A percentile compares a stretch with the other conserved stretches of the same genome.
phyloP scores from a whole-genome alignment of 352 stramenopile species.

The Phytophthora macrochlamydospora region DNA sequence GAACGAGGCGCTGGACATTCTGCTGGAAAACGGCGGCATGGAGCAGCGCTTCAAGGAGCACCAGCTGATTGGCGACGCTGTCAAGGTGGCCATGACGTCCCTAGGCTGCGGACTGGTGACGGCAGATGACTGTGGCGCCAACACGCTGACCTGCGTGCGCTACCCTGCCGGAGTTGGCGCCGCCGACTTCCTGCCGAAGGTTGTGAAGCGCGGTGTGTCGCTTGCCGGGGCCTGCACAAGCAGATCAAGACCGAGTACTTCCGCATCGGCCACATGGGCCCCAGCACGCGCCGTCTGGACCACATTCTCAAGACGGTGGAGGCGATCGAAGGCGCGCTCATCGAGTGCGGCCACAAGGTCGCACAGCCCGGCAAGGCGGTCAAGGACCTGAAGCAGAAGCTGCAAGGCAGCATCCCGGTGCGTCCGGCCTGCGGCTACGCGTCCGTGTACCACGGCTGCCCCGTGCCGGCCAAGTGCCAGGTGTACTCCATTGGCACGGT shows the following conservation, averaged over 20 bases:
- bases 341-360: conserved; percentile 74
- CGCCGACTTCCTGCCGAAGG: conserved; percentile 76
- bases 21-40: conserved; percentile 78
- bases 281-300: conserved; percentile 73
- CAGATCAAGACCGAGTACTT: conserved; percentile 89
- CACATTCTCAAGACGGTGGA: conserved; percentile 78
- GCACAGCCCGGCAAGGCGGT: conserved; percentile 56
- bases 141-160: conserved; percentile 79
- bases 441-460: conserved; percentile 59
- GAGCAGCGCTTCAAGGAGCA: conserved; percentile 81
- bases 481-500: conserved; percentile 68
- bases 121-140: conserved; percentile 47
- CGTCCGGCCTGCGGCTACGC: conserved; percentile 49
- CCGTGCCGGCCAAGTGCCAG: conserved; percentile 73
- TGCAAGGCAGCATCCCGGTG: conserved; percentile 57
- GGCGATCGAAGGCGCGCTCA: conserved; percentile 71
- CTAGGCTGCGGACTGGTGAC: conserved; percentile 71
- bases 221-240: conserved; percentile 78
- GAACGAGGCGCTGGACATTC: conserved; percentile 67
- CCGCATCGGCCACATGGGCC: conserved; percentile 85
- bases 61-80: conserved; percentile 51
- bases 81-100: conserved; percentile 73
- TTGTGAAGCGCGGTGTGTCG: conserved; percentile 71
- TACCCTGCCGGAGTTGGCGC: conserved; percentile 70
- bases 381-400: conserved; percentile 59